Evolutionary conservation across 805 yeast genomes (phyloP).

Genomic region (Candida koratica): DNA sequence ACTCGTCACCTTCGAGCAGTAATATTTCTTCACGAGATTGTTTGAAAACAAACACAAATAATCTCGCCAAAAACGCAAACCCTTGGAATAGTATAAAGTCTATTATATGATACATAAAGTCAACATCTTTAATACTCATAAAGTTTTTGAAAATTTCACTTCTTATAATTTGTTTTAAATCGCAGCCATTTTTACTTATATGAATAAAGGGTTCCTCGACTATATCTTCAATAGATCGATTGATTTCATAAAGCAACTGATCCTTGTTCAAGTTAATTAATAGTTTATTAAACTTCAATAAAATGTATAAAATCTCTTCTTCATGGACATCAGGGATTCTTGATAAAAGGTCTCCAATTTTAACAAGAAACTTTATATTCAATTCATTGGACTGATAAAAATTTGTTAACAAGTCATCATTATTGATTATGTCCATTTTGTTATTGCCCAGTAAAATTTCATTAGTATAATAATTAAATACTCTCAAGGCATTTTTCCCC

Average conservation of each 20-base stretch:
- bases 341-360: slow-evolving; percentile 18
- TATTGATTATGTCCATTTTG: slow-evolving; percentile 7
- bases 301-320: slow-evolving; percentile 30
- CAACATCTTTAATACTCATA: slow-evolving; percentile 5
- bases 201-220: slow-evolving; percentile 26
- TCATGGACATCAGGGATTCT: slow-evolving; percentile 16
- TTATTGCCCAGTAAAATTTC: slow-evolving; percentile 16
- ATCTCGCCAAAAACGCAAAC: slow-evolving; percentile 29
- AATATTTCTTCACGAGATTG: slow-evolving; percentile 16
- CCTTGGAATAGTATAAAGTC: slow-evolving; percentile 42
- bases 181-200: slow-evolving; percentile 35
- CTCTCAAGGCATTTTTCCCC: slow-evolving; percentile 24
- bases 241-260: slow-evolving; percentile 35
- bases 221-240: slow-evolving; percentile 35
- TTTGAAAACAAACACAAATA: slow-evolving; percentile 23
- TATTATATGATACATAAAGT: slow-evolving; percentile 16
- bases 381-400: slow-evolving; percentile 7
- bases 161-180: slow-evolving; percentile 18
- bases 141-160: slow-evolving; percentile 4
- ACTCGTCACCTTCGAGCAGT: slow-evolving; percentile 22
- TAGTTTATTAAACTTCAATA: slow-evolving; percentile 32
- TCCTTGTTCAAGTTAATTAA: slow-evolving; percentile 24
- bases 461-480: slow-evolving; percentile 29
- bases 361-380: slow-evolving; percentile 19
- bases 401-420: slow-evolving; percentile 3